phyloP scores from a whole-genome alignment of 2,329 filamentous ascomycete genomes.

The Colletotrichum tanaceti region DNA sequence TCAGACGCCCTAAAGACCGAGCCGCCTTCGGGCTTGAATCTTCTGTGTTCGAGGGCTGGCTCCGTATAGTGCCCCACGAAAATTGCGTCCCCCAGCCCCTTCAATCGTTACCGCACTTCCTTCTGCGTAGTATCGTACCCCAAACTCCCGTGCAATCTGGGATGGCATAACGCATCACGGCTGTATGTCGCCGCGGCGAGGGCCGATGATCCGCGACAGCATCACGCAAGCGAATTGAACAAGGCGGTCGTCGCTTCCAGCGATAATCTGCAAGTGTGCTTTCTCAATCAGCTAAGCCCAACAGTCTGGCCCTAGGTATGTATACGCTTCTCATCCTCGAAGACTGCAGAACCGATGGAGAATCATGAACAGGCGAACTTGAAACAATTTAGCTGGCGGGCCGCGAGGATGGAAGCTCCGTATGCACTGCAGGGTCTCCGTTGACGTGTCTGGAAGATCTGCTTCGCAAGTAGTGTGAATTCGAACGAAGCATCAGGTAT shows the following conservation, averaged over 20 bases:
- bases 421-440: not conserved
- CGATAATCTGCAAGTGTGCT: too few relatives aligned
- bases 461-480: not conserved
- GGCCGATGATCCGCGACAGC: not conserved
- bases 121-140: not conserved
- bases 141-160: not conserved
- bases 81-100: not conserved
- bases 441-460: not conserved
- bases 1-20: not conserved
- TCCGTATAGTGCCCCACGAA: too few relatives aligned
- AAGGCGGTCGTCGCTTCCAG: not conserved
- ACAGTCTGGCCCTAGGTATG: not conserved
- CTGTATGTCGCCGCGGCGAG: not conserved
- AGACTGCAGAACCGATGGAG: not conserved
- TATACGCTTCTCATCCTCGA: not conserved
- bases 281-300: not conserved
- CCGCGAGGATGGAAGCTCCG: not conserved
- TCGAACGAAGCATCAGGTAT: too few relatives aligned
- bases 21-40: not conserved
- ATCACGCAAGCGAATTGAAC: not conserved
- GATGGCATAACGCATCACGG: not conserved
- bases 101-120: not conserved
- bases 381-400: not conserved
- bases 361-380: not conserved
- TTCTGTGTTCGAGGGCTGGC: too few relatives aligned